Evolutionary conservation across 208 protist genomes (phyloP).

Genomic region (Sergeia podlipaevii): DNA sequence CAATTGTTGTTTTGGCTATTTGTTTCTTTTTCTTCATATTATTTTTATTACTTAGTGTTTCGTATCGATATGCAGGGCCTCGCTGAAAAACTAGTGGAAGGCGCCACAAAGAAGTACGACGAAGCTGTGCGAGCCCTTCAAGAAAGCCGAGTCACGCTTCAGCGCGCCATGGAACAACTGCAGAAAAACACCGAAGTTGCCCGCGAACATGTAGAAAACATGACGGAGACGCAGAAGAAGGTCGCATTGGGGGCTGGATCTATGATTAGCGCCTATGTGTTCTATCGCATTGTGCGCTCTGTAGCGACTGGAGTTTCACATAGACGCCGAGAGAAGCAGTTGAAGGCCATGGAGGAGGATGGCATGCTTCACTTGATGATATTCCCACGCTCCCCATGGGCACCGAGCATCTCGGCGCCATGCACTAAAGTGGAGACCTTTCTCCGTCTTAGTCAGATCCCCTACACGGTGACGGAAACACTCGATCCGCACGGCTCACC

Average conservation of each 20-base stretch:
- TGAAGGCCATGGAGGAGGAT: slow-evolving; percentile 12
- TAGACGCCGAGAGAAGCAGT: not conserved
- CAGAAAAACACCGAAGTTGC: not conserved
- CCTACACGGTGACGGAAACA: slow-evolving; percentile 10
- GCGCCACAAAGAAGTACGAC: not conserved
- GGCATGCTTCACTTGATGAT: slow-evolving; percentile 20
- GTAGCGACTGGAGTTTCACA: not conserved
- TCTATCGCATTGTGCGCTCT: slow-evolving; percentile 1
- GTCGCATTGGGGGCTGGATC: slow-evolving; percentile 5
- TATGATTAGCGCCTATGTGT: not conserved
- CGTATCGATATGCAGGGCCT: too few relatives aligned
- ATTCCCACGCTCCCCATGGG: slow-evolving; percentile 13
- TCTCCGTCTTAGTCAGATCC: slow-evolving; percentile 17
- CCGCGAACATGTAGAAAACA: not conserved
- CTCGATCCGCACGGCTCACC: slow-evolving; percentile 13
- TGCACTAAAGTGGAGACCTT: slow-evolving; percentile 24
- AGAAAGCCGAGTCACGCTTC: not conserved
- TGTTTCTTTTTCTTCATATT: not conserved
- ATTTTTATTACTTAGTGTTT: slow-evolving; percentile 1
- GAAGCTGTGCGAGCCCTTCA: slow-evolving; percentile 3
- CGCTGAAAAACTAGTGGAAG: slow-evolving; percentile 3
- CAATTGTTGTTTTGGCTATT: not conserved
- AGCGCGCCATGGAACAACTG: too few relatives aligned
- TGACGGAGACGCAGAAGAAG: slow-evolving; percentile 13
- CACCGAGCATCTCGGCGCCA: slow-evolving; percentile 8